Conservation (phyloP, 1,284 basidiomycete genomes). For the Hypsizygus ulmarius region DNA sequence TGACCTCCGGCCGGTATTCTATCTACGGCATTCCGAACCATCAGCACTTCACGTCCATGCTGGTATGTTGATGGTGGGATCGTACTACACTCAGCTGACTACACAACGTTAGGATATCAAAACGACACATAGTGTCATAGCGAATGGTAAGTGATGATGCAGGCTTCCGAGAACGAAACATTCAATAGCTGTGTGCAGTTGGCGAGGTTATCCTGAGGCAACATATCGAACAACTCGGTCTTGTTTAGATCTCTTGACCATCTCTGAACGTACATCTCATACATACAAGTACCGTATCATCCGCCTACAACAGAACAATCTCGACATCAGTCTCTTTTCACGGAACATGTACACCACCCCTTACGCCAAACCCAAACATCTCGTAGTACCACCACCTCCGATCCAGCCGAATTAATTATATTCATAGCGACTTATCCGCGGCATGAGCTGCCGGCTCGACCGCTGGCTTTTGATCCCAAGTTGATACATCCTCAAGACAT, state of each 20-base stretch:
- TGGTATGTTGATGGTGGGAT: constrained; percentile 38
- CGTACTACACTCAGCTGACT: background rate
- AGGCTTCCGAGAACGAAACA: background rate
- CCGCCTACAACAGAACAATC: background rate
- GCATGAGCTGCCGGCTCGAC: constrained; percentile 32
- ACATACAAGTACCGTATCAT: background rate
- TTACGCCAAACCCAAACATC: background rate
- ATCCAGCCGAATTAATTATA: constrained; percentile 7
- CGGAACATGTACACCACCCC: background rate
- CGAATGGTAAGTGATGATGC: constrained; percentile 50
- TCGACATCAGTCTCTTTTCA: no score
- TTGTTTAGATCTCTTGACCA: constrained; percentile 31
- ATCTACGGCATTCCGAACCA: background rate
- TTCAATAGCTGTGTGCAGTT: constrained; percentile 33
- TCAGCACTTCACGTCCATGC: constrained; percentile 76
- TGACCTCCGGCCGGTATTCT: background rate
- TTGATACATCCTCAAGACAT: constrained; percentile 34
- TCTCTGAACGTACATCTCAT: constrained; percentile 7
- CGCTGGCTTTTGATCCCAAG: constrained; percentile 38
- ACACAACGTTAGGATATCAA: constrained; percentile 54
- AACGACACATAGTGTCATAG: constrained; percentile 72
- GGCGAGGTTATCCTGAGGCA: constrained; percentile 65
- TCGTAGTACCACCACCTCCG: background rate
- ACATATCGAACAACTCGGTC: constrained; percentile 53
- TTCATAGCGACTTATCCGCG: constrained; percentile 33